Base-by-base conservation (phyloP, 208 protist species). In the Leishmania gerbilli region DNA sequence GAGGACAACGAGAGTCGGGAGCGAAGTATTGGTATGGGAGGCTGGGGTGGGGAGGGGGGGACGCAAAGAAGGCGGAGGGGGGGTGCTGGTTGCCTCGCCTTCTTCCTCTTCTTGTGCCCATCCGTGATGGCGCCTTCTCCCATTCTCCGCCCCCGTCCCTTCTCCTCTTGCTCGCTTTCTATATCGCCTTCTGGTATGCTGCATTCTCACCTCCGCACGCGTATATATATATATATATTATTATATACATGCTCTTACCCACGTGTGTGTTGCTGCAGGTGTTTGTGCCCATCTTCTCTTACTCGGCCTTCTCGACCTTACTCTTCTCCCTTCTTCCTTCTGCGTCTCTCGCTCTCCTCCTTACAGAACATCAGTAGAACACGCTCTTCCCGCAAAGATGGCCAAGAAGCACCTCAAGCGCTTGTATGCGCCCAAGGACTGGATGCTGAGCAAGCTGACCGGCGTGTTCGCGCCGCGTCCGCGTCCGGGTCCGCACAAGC, bases 341-440 rank as follows among this genome's bases (percentile, higher is more conserved):
- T 24, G 27, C 3, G 13, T 19, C 45, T 13, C 9, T 49, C 49
- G 40, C 71, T 47, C 45, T 31, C 9, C n/a, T 8, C 13, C 45
- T n/a, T 0, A 8, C 45, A 75, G 71, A 75, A 51, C 71, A 56
- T 56, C 27, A 15, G 71, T 74, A 77, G 40, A 71, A 75, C 62
- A 37, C 71, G 17, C 11, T n/a, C 71, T 17, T 42, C 74, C 19
- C 17, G 55, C 74, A 51, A 93, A 87, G 55, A 96, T 97, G 93
- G 98, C 98, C 80, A 99, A 99, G 95, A 99, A 99, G 89, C 99
- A 99, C 95, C 88, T 99, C 74, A 99, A 99, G 97, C 98, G 99
- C 88, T 89, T 99, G 69, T 97, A 94, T 88, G 99, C 99, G 71
- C 99, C 99, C 79, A 96, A 95, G 81, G 98, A 99, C 92, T 99